These are phyloP conservation scores for Linum usitatissimum DNA, from an alignment of 345 rosid genomes.

Conservation along the genomic window DNA sequence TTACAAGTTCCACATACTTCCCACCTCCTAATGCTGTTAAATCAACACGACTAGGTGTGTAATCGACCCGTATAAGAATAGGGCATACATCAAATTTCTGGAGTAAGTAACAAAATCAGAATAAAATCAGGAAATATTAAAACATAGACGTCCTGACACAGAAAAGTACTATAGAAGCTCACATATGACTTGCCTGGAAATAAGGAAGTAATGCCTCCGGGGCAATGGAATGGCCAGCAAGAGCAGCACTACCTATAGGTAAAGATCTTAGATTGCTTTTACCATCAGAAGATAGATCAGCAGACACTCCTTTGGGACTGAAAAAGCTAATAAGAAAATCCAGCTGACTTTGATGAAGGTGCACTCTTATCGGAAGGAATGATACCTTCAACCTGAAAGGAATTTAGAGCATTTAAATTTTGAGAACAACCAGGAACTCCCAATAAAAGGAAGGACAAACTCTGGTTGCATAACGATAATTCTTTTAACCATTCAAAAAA, in stretches of 20 bases:
- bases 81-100: slow-evolving; percentile 92
- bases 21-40: slow-evolving; percentile 85
- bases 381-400: slow-evolving; percentile 57
- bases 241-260: slow-evolving; percentile 16
- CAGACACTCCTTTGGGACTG: slow-evolving; percentile 38
- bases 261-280: slow-evolving; percentile 26
- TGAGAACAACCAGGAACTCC: not conserved
- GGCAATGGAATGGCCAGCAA: slow-evolving; percentile 34
- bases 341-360: slow-evolving; percentile 90
- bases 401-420: not conserved
- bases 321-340: slow-evolving; percentile 81
- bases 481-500: too few species aligned
- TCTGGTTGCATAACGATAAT: not conserved
- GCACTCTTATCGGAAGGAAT: slow-evolving; percentile 69
- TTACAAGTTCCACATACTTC: slow-evolving; percentile 82
- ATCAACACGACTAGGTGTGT: slow-evolving; percentile 75
- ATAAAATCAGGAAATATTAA: not conserved
- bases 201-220: slow-evolving; percentile 92
- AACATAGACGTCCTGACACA: not conserved
- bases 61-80: slow-evolving; percentile 70
- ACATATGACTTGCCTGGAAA: slow-evolving; percentile 59
- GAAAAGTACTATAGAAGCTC: not conserved
- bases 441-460: not conserved
- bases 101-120: slow-evolving; percentile 25
- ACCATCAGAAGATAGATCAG: slow-evolving; percentile 33